These are phyloP conservation scores for Paralagenidium karlingii DNA, from an alignment of 352 stramenopile genomes.

Conservation along the genomic window DNA sequence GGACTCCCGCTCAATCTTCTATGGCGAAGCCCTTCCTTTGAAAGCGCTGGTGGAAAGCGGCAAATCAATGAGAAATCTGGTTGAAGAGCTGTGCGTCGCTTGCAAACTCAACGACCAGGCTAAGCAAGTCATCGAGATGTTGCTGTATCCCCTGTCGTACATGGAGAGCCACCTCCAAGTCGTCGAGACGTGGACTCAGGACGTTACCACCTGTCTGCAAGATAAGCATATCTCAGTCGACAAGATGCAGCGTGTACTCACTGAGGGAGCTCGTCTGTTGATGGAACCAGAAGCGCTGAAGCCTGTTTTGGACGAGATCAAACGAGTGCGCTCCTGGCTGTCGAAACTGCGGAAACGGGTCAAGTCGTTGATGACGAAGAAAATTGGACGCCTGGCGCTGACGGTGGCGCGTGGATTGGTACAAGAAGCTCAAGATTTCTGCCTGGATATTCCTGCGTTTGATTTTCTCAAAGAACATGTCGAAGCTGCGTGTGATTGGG, in stretches of 20 bases:
- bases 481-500: constrained; percentile 67
- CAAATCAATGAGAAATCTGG: too few species aligned
- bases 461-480: constrained; percentile 72
- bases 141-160: constrained; percentile 68
- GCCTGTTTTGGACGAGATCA: constrained; percentile 66
- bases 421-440: constrained; percentile 69
- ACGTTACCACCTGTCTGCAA: constrained; percentile 39
- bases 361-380: constrained; percentile 55
- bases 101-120: constrained; percentile 15
- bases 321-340: constrained; percentile 69
- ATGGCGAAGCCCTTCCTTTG: constrained; percentile 56
- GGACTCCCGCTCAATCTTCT: constrained; percentile 61
- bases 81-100: too few species aligned
- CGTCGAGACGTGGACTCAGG: constrained; percentile 43
- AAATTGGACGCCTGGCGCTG: constrained; percentile 49
- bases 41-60: constrained; percentile 46
- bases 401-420: constrained; percentile 45
- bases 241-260: constrained; percentile 39
- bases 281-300: constrained; percentile 71
- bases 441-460: constrained; percentile 59
- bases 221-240: constrained; percentile 42
- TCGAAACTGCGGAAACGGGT: constrained; percentile 76
- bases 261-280: constrained; percentile 37
- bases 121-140: constrained; percentile 22
- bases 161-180: constrained; percentile 49